Evolutionary conservation across 2,329 filamentous ascomycete genomes (phyloP).

Genomic region (Rutstroemia sp.): DNA sequence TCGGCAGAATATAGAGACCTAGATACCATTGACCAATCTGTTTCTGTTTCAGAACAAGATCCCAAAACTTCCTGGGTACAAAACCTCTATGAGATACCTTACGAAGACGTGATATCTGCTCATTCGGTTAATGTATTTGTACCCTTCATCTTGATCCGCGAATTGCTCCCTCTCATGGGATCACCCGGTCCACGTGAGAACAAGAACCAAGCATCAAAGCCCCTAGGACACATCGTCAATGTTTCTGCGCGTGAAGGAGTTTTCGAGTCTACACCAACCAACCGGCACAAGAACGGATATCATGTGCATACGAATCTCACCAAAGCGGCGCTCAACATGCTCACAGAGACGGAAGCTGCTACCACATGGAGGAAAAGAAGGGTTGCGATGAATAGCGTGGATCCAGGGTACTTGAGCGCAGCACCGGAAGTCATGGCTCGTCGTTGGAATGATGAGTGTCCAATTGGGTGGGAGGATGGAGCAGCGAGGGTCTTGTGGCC

Average conservation of each 20-base stretch:
- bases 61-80: slow-evolving; percentile 14
- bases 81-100: slow-evolving; percentile 13
- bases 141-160: slow-evolving; percentile 14
- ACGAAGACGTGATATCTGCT: slow-evolving; percentile 17
- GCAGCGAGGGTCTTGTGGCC: slow-evolving; percentile 15
- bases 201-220: neutral
- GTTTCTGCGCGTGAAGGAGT: slow-evolving; percentile 17
- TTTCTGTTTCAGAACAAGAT: neutral
- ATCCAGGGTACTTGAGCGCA: slow-evolving; percentile 17
- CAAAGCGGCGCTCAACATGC: slow-evolving; percentile 20
- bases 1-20: neutral
- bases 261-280: slow-evolving; percentile 8
- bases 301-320: slow-evolving; percentile 18
- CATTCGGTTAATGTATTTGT: slow-evolving; percentile 19
- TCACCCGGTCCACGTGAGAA: neutral
- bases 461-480: slow-evolving; percentile 19
- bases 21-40: neutral
- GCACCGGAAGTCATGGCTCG: slow-evolving; percentile 10
- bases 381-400: slow-evolving; percentile 15
- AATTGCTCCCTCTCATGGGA: slow-evolving; percentile 16
- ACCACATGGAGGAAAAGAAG: slow-evolving; percentile 11
- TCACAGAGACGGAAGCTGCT: slow-evolving; percentile 15
- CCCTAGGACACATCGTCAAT: slow-evolving; percentile 14
- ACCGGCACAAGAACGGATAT: slow-evolving; percentile 9
- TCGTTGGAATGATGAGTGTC: slow-evolving; percentile 7